Evolutionary conservation across 139 green algal species (phyloP).

Genomic region (Tetratostichococcus sp.): DNA sequence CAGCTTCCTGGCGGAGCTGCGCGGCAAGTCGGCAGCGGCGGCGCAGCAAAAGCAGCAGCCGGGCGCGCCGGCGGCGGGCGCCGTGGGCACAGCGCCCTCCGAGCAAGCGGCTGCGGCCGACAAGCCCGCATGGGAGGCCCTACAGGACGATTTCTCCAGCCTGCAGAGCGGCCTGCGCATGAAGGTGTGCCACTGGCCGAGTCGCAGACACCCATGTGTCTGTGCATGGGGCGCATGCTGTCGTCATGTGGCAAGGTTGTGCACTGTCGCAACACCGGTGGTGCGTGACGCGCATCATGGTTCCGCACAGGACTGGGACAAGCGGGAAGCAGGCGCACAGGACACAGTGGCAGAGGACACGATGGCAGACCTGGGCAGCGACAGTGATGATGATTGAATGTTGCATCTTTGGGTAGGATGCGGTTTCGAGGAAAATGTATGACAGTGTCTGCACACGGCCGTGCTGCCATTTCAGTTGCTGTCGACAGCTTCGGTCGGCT

Average conservation of each 20-base stretch:
- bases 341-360: conserved; percentile 12
- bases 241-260: not conserved
- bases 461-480: no score
- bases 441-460: not conserved
- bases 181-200: not conserved
- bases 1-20: conserved; percentile 67
- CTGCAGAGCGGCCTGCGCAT: conserved; percentile 31
- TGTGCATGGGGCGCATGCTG: not conserved
- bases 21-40: conserved; percentile 29
- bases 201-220: no score
- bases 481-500: no score
- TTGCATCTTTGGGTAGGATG: not conserved
- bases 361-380: conserved; percentile 1
- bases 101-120: conserved; percentile 13
- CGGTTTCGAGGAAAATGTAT: no score
- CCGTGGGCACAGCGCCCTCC: not conserved
- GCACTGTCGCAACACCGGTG: not conserved
- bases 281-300: not conserved
- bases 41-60: not conserved
- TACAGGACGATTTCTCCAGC: conserved; percentile 63
- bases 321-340: conserved; percentile 10
- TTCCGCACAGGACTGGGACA: conserved; percentile 81
- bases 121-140: conserved; percentile 61
- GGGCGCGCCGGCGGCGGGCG: not conserved
- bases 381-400: conserved; percentile 1